Evolutionary conservation across 2,329 filamentous ascomycete species (phyloP).

Genomic region (Trichoderma sp.): DNA sequence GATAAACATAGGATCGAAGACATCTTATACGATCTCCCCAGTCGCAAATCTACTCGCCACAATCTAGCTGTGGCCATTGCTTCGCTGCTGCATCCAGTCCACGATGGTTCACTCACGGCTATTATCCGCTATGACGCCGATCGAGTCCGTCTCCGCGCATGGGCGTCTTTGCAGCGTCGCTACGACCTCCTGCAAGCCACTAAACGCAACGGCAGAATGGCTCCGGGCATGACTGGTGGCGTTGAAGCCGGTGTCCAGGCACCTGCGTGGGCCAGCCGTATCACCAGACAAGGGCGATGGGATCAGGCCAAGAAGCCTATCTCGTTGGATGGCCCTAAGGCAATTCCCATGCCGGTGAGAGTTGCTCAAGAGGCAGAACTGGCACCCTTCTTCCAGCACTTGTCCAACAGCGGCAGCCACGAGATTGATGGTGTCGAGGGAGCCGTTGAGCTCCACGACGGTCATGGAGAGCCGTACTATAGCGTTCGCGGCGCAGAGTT

Average conservation of each 20-base stretch:
- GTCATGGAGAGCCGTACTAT: slow-evolving; percentile 39
- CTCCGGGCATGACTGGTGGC: slow-evolving; percentile 31
- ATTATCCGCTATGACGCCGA: slow-evolving; percentile 40
- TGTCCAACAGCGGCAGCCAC: slow-evolving; percentile 33
- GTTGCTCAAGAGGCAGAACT: slow-evolving; percentile 34
- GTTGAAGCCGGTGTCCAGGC: slow-evolving; percentile 34
- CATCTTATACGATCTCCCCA: slow-evolving; percentile 34
- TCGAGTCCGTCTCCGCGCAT: slow-evolving; percentile 37
- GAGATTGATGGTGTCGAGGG: slow-evolving; percentile 26
- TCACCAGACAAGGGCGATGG: slow-evolving; percentile 37
- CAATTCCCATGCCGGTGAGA: slow-evolving; percentile 37
- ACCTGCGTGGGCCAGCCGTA: slow-evolving; percentile 35
- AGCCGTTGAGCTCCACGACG: slow-evolving; percentile 34
- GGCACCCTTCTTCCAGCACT: slow-evolving; percentile 35
- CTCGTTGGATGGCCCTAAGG: slow-evolving; percentile 33
- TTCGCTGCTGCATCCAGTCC: slow-evolving; percentile 35
- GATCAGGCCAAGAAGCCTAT: slow-evolving; percentile 31
- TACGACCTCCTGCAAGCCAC: slow-evolving; percentile 36
- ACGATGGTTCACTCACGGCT: slow-evolving; percentile 36
- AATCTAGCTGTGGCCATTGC: slow-evolving; percentile 34
- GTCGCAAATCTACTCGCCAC: slow-evolving; percentile 35
- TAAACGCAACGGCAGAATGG: slow-evolving; percentile 32
- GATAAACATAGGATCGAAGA: slow-evolving; percentile 32
- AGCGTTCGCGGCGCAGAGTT: slow-evolving; percentile 38
- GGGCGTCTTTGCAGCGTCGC: slow-evolving; percentile 37